A percentile compares a stretch with the other conserved stretches of the same genome.
These are phyloP conservation scores for Cucurbita maxima DNA, from an alignment of 306 rosid genomes.

Conservation along the genomic window DNA sequence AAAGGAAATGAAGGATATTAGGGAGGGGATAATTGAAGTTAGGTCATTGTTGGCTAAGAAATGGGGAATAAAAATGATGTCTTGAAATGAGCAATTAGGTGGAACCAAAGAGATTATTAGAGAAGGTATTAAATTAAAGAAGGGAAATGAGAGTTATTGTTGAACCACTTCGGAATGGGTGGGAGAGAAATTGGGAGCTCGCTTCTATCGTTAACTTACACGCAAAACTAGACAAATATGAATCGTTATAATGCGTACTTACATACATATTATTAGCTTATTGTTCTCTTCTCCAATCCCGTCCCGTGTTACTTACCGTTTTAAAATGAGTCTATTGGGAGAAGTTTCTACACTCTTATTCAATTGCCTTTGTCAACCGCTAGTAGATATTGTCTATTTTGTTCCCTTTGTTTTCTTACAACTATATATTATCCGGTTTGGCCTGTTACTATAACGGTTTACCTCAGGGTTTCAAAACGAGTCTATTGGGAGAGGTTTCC, in stretches of 20 bases:
- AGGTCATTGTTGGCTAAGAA: not conserved
- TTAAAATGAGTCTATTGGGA: too few relatives aligned
- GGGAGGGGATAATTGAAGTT: not conserved
- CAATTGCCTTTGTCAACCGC: too few relatives aligned
- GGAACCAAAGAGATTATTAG: conserved; percentile 9
- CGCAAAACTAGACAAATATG: conserved; percentile 14
- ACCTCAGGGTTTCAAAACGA: too few relatives aligned
- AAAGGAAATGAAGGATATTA: not conserved
- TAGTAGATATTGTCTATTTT: too few relatives aligned
- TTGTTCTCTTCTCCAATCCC: too few relatives aligned
- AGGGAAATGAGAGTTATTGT: not conserved
- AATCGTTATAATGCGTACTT: not conserved
- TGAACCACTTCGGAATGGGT: conserved; percentile 29
- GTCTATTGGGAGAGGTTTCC: too few relatives aligned
- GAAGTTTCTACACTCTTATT: too few relatives aligned
- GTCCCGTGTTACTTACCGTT: too few relatives aligned
- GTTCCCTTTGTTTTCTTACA: too few relatives aligned
- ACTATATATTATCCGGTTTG: too few relatives aligned
- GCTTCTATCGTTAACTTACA: conserved; percentile 6
- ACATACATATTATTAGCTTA: too few relatives aligned
- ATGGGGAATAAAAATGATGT: not conserved
- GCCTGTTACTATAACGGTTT: too few relatives aligned
- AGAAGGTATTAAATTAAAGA: not conserved
- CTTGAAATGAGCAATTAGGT: conserved; percentile 6
- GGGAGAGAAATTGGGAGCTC: conserved; percentile 18